Percentiles rank a stretch among this genome's conserved stretches.
Conservation (phyloP, 352 stramenopile species). For the Thraustotheca clavata region DNA sequence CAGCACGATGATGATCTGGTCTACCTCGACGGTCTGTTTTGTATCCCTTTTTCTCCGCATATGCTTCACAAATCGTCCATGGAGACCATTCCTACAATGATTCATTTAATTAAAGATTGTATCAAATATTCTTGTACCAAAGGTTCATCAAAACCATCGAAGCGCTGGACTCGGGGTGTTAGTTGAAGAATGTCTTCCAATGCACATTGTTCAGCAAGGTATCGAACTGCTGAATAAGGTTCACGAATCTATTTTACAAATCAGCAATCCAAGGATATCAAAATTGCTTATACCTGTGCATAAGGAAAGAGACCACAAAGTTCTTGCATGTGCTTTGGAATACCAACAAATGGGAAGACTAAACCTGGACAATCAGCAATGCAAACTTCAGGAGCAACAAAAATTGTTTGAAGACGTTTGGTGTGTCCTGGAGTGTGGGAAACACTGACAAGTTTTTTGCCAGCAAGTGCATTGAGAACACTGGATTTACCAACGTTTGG, state of each 20-base stretch:
- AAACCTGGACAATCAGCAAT: constrained; percentile 82
- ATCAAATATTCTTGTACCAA: constrained; percentile 32
- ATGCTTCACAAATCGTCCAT: constrained; percentile 22
- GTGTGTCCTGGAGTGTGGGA: constrained; percentile 82
- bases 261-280: neutral
- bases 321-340: constrained; percentile 78
- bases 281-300: constrained; percentile 36
- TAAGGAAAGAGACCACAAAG: constrained; percentile 76
- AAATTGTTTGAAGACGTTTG: constrained; percentile 78
- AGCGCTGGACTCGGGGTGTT: constrained; percentile 59
- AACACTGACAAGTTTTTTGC: constrained; percentile 83
- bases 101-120: neutral
- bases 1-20: constrained; percentile 71
- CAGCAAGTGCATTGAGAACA: constrained; percentile 73
- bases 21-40: constrained; percentile 55
- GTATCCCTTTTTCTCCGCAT: constrained; percentile 23
- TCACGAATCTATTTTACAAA: constrained; percentile 58
- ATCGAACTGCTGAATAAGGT: constrained; percentile 80
- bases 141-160: constrained; percentile 69
- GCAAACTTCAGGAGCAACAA: constrained; percentile 72
- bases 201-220: constrained; percentile 66
- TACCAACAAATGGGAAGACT: constrained; percentile 71
- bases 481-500: constrained; percentile 86
- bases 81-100: constrained; percentile 24
- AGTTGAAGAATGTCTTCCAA: constrained; percentile 63